Evolutionary conservation across 2,329 filamentous ascomycete species (phyloP), one percentile per base, ranked within the genome.

Genomic region (Talaromyces atroroseus): DNA sequence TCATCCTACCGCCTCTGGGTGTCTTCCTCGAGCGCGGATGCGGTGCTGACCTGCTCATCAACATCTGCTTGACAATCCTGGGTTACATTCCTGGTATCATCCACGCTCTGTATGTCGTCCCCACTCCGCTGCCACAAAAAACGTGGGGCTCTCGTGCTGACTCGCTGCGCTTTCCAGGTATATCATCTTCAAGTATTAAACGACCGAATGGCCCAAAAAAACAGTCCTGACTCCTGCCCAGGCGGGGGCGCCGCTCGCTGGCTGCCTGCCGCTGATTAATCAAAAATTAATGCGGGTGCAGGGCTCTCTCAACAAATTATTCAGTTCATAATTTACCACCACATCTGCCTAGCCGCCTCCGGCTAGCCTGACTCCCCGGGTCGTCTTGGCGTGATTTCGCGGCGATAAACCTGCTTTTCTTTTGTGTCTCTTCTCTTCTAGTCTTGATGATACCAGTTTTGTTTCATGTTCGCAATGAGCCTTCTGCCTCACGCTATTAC

Each of bases 11-110:
- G 57, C 91, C 91, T 71, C 78, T 96, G 56, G 91, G 91, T 79
- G 91, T 96, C 73, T 94, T 95, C 83, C 88, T 96, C 65, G 91
- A 96, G 86, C 85, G 88, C 66, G 91, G 91, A 68, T 95, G 91
- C 78, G 87, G 87, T 71, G 84, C 86, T 64, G 89, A 95, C 72
- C 80, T 96, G 69, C 80, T 92, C 76, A 95, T 96, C 84, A 95
- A 95, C 86, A 89, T 95, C 75, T 82, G 91, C 69, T 79, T 95
- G 76, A 95, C 90, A 66, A 84, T 90, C 65, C 79, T 90, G 65
- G 85, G 83, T 74, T 86, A 84, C 75, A 82, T 92, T 68, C 88
- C 87, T 62, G 89, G 90, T 74, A 92, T 95, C 78, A 90, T 95
- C 74, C 91, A 96, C 80, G 91, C 91, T 60, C 78, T 95, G 79